Evolutionary conservation across 495 filamentous ascomycete genomes (phyloP).

Genomic region (Aspergillus biplanus): DNA sequence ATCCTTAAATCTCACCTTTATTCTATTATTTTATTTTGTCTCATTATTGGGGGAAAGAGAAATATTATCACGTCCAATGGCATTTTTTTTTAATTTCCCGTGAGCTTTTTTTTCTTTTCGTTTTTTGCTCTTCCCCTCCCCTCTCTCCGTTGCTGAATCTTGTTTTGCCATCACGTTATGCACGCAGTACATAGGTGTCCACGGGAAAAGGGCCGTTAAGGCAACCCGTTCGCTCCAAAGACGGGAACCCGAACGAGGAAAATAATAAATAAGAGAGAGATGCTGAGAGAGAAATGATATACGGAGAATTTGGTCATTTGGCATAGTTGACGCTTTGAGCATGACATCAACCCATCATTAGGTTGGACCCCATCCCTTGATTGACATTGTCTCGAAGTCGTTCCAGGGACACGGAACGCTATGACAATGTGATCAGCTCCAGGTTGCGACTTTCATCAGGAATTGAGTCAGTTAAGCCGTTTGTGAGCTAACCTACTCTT

Average conservation of each 20-base stretch:
- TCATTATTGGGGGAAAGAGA: conserved; percentile 9
- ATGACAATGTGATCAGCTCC: neutral
- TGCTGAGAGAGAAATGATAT: neutral
- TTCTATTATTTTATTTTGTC: neutral
- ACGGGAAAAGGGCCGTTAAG: conserved; percentile 4
- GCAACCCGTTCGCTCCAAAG: conserved; percentile 10
- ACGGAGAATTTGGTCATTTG: conserved; percentile 7
- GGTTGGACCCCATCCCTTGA: neutral
- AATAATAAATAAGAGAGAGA: neutral
- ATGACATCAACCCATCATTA: conserved; percentile 16
- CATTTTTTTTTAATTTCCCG: neutral
- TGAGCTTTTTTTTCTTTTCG: neutral
- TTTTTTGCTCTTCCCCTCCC: neutral
- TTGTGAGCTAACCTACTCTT: neutral
- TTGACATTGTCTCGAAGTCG: neutral
- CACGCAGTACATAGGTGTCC: neutral
- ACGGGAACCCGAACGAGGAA: neutral
- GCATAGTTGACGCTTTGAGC: neutral
- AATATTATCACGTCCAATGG: conserved; percentile 3
- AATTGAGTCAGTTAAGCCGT: neutral
- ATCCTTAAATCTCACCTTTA: conserved; percentile 4
- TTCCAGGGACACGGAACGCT: conserved; percentile 13
- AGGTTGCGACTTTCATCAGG: neutral
- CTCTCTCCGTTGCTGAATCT: conserved; percentile 14
- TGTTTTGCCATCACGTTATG: conserved; percentile 13